A percentile compares a stretch with the other conserved stretches of the same genome.
Evolutionary conservation across 805 yeast species (phyloP).

Genomic region (Torulaspora microellipsoides): DNA sequence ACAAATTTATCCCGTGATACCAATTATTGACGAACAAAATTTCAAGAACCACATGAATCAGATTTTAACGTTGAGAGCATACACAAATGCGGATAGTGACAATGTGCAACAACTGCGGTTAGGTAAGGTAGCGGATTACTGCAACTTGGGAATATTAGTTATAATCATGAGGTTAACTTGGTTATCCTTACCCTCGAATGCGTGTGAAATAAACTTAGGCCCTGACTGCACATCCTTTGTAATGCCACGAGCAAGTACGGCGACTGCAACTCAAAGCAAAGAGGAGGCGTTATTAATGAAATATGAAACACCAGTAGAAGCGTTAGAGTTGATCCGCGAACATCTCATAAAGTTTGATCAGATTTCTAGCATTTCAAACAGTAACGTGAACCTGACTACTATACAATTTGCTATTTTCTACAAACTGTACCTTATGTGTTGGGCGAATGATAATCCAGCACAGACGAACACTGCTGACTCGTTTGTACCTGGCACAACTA

Average conservation of each 20-base stretch:
- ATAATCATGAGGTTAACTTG: slow-evolving; percentile 52
- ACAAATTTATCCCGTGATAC: slow-evolving; percentile 58
- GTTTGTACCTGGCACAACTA: slow-evolving; percentile 30
- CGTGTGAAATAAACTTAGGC: slow-evolving; percentile 33
- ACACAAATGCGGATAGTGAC: slow-evolving; percentile 8
- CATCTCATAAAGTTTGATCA: slow-evolving; percentile 33
- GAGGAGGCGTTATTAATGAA: slow-evolving; percentile 29
- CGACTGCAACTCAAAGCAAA: slow-evolving; percentile 24
- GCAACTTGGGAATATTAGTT: slow-evolving; percentile 46
- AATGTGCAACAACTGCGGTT: slow-evolving; percentile 28
- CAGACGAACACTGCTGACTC: slow-evolving; percentile 35
- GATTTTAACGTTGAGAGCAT: slow-evolving; percentile 17
- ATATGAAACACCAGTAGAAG: slow-evolving; percentile 30
- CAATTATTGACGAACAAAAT: slow-evolving; percentile 55
- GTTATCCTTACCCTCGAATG: slow-evolving; percentile 47
- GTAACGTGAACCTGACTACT: slow-evolving; percentile 35
- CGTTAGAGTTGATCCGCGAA: slow-evolving; percentile 27
- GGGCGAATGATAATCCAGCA: slow-evolving; percentile 44
- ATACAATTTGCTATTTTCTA: slow-evolving; percentile 58
- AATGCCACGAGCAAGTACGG: slow-evolving; percentile 19
- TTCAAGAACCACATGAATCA: slow-evolving; percentile 32
- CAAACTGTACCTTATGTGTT: slow-evolving; percentile 49
- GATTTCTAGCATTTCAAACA: slow-evolving; percentile 32
- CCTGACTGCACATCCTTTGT: slow-evolving; percentile 15
- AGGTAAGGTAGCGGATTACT: slow-evolving; percentile 37